A percentile compares a stretch with the other conserved stretches of the same genome.
phyloP scores from a whole-genome alignment of 352 stramenopile species.

The Phytophthora constricta region DNA sequence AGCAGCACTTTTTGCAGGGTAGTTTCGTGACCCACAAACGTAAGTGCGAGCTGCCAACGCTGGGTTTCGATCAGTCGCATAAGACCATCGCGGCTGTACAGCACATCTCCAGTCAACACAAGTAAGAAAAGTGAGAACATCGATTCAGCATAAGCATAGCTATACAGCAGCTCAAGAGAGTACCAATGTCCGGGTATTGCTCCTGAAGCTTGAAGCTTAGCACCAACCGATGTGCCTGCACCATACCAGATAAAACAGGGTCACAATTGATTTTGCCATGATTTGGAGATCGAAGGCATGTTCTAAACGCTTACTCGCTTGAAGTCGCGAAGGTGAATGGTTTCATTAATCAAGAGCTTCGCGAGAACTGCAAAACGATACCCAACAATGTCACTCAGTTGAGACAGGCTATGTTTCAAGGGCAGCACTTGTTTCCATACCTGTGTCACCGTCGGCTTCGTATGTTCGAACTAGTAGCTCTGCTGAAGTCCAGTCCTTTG shows the following conservation, averaged over 20 bases:
- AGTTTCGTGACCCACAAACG: slow-evolving; percentile 63
- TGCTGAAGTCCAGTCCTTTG: slow-evolving; percentile 69
- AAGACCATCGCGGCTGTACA: slow-evolving; percentile 68
- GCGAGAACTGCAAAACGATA: slow-evolving; percentile 33
- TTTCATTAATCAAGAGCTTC: slow-evolving; percentile 55
- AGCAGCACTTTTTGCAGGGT: slow-evolving; percentile 60
- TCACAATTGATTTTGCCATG: neutral
- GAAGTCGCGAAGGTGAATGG: slow-evolving; percentile 60
- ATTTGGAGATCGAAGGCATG: no score
- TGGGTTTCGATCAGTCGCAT: slow-evolving; percentile 68
- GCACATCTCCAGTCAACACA: slow-evolving; percentile 34
- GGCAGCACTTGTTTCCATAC: slow-evolving; percentile 16
- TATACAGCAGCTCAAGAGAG: no score
- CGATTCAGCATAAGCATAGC: slow-evolving; percentile 13
- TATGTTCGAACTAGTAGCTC: slow-evolving; percentile 59
- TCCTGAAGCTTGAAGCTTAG: slow-evolving; percentile 55
- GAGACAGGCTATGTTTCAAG: neutral
- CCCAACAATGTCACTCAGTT: neutral
- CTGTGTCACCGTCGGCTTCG: slow-evolving; percentile 17
- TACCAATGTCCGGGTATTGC: slow-evolving; percentile 65
- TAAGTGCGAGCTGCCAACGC: slow-evolving; percentile 65
- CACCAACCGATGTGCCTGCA: slow-evolving; percentile 66
- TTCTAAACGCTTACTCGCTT: slow-evolving; percentile 47
- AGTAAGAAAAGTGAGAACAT: neutral
- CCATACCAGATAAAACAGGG: neutral